Base-by-base conservation (phyloP, 2,329 filamentous ascomycete species). In the Cladophialophora immunda region DNA sequence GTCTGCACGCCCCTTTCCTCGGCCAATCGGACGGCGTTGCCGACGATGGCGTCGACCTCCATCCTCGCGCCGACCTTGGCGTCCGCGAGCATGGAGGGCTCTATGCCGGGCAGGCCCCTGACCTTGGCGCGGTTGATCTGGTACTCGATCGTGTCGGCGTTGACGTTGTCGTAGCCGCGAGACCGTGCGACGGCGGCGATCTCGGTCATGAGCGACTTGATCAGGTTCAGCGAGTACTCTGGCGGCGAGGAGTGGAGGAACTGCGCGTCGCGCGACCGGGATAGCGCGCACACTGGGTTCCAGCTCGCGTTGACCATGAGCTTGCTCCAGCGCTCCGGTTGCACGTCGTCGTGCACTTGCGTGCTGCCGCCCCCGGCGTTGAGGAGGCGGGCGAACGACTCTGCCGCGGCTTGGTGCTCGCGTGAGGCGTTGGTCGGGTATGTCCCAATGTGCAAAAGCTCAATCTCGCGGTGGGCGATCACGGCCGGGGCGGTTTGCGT, bases 201-300 rank as follows among this genome's bases (percentile, higher is more conserved):
- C 73, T 85, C 83, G 52, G 79, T 71, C 80, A 85, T 83, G 3
- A 83, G 75, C 1, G 74, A 77, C 47, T 74, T 72, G 6, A 84
- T 74, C 34, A 70, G 36, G 13, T 59, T 54, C 11, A 58, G 29
- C 2, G 82, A 73, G 15, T 74, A 73, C 22, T 76, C 71, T 1
- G 81, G 73, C 0, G 77, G 73, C 0, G 77, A 75, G 0, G 80
- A 84, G 0, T 74, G 79, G 11, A 88, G 75, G 73, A 87, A 85
- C 0, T 81, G 74, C 0, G 84, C 81, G 22, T 87, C 87, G 64
- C 85, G 82, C 50, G 81, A 80, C 0, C 84, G 80, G 0, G 85
- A 84, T 1, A 89, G 77, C 0, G 87, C 86, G 50, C 85, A 87
- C 38, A 88, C 80, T 0, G 87, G 84, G 70, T 90, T 90, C 84